Evolutionary conservation across 768 basidiomycete genomes (phyloP).

Genomic region (Amanita rimosa): DNA sequence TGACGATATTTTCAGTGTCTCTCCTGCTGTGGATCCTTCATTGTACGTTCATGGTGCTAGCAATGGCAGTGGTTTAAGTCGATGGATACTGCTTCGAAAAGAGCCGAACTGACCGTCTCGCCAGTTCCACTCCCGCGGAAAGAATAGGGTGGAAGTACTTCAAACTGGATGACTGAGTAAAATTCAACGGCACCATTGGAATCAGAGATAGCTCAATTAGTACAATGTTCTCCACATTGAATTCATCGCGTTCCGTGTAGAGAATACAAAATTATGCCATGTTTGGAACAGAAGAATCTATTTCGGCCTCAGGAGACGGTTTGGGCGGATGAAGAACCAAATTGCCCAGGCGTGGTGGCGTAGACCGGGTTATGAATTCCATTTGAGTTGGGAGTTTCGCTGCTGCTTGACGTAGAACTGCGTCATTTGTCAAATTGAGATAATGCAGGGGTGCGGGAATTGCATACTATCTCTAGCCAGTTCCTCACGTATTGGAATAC

Average conservation of each 20-base stretch:
- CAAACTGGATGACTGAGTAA: neutral
- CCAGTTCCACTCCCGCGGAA: neutral
- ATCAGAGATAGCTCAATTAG: neutral
- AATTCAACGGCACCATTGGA: neutral
- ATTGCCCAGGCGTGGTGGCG: conserved; percentile 68
- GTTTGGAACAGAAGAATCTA: neutral
- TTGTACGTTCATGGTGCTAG: neutral
- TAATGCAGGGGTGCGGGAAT: neutral
- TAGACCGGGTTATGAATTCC: conserved; percentile 67
- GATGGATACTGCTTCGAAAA: neutral
- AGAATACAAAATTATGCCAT: conserved; percentile 1
- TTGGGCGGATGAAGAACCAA: conserved; percentile 40
- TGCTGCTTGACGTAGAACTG: conserved; percentile 82
- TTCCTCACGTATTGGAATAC: conserved; percentile 81
- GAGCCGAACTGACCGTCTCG: neutral
- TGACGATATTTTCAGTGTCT: neutral
- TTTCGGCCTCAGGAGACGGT: conserved; percentile 9
- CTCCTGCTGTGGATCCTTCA: neutral
- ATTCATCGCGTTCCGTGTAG: neutral
- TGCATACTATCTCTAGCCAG: conserved; percentile 79
- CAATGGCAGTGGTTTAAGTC: neutral
- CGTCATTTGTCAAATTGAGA: neutral
- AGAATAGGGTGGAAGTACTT: neutral
- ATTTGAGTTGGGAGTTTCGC: conserved; percentile 79
- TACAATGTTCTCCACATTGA: neutral